A percentile compares a stretch with the other conserved stretches of the same genome.
phyloP scores from a whole-genome alignment of 2,329 filamentous ascomycete species.

The Didymella keratinophila region DNA sequence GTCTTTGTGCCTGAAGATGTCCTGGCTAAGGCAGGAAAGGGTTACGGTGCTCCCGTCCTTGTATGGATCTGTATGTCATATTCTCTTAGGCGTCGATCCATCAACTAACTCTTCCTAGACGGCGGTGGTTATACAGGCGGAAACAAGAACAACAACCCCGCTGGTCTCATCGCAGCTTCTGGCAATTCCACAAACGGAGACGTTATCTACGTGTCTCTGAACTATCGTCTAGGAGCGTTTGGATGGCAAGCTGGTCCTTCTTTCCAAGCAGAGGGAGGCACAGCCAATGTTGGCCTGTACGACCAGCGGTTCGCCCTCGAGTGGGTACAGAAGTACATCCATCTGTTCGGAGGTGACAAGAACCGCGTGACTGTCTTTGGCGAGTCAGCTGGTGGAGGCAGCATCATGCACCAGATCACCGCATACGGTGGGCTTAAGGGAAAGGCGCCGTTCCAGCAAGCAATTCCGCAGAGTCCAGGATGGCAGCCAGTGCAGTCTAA shows the following conservation, averaged over 20 bases:
- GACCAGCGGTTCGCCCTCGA: slow-evolving; percentile 53
- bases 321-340: slow-evolving; percentile 52
- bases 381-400: slow-evolving; percentile 50
- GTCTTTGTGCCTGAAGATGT: slow-evolving; percentile 55
- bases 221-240: slow-evolving; percentile 57
- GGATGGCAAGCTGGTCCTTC: slow-evolving; percentile 48
- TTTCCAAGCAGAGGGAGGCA: slow-evolving; percentile 46
- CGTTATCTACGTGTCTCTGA: slow-evolving; percentile 55
- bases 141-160: slow-evolving; percentile 53
- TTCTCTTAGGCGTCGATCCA: background rate
- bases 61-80: slow-evolving; percentile 55
- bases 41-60: slow-evolving; percentile 53
- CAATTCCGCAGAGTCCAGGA: slow-evolving; percentile 52
- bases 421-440: slow-evolving; percentile 52
- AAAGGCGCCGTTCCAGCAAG: slow-evolving; percentile 48
- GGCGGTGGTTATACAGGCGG: slow-evolving; percentile 49
- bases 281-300: slow-evolving; percentile 46
- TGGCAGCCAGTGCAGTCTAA: slow-evolving; percentile 45
- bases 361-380: slow-evolving; percentile 51
- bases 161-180: slow-evolving; percentile 54
- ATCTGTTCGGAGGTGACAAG: slow-evolving; percentile 51
- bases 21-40: slow-evolving; percentile 43
- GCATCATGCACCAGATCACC: slow-evolving; percentile 53
- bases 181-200: slow-evolving; percentile 51
- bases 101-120: slow-evolving; percentile 26